A percentile compares a stretch with the other conserved stretches of the same genome.
phyloP scores from a whole-genome alignment of 2,329 filamentous ascomycete species.

The Whalleya microplaca region DNA sequence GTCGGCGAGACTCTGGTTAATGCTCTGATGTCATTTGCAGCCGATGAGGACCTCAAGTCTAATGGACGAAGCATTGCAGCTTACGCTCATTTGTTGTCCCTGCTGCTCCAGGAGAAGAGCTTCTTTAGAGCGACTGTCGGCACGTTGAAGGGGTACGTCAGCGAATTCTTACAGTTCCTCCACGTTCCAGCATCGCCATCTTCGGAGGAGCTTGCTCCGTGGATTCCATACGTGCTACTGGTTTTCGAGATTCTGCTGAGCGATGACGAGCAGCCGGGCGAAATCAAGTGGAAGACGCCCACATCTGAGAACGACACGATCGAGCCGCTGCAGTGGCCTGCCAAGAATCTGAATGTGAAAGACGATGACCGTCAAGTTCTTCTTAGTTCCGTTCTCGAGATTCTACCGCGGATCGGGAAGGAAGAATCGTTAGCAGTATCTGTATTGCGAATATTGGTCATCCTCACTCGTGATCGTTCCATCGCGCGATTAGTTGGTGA shows the following conservation, averaged over 20 bases:
- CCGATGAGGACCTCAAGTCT: constrained; percentile 65
- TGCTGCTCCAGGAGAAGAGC: constrained; percentile 79
- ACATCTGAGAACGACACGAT: constrained; percentile 52
- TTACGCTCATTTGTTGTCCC: constrained; percentile 87
- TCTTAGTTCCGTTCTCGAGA: constrained; percentile 76
- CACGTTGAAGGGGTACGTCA: constrained; percentile 76
- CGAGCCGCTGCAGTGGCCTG: constrained; percentile 59
- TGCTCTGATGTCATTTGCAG: constrained; percentile 73
- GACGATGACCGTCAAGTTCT: constrained; percentile 70
- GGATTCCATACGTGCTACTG: constrained; percentile 88
- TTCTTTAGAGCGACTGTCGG: constrained; percentile 81
- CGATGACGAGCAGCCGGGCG: constrained; percentile 80
- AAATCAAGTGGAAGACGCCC: constrained; percentile 71
- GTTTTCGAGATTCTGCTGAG: constrained; percentile 90
- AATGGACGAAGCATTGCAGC: constrained; percentile 71
- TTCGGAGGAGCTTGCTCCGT: constrained; percentile 80
- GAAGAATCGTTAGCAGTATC: constrained; percentile 84
- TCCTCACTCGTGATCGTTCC: constrained; percentile 78
- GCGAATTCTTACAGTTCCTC: constrained; percentile 77
- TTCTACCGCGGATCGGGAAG: constrained; percentile 85
- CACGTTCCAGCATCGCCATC: constrained; percentile 69
- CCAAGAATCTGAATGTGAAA: constrained; percentile 65
- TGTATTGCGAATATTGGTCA: constrained; percentile 80
- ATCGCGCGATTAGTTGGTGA: constrained; percentile 79
- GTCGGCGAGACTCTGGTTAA: constrained; percentile 83